Evolutionary conservation across 2,329 filamentous ascomycete species (phyloP).

Genomic region (Trichoderma arundinaceum): DNA sequence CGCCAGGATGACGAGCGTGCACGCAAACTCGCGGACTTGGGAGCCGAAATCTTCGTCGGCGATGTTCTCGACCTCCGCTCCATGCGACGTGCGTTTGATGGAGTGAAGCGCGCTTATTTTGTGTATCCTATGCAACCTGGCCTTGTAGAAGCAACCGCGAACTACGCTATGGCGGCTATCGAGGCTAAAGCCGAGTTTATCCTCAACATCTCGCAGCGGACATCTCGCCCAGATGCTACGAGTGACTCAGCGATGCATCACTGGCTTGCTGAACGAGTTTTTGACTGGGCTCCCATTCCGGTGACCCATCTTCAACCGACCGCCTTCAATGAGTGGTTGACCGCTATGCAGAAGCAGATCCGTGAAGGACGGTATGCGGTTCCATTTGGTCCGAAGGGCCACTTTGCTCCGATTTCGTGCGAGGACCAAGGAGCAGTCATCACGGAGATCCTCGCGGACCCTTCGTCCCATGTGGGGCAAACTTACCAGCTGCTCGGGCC

Average conservation of each 20-base stretch:
- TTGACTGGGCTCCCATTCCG: neutral
- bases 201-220: constrained; percentile 14
- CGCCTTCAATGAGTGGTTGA: neutral
- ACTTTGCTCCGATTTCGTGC: constrained; percentile 19
- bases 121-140: neutral
- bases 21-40: neutral
- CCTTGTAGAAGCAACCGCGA: constrained; percentile 3
- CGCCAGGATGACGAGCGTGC: neutral
- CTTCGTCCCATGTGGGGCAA: constrained; percentile 9
- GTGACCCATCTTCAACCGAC: neutral
- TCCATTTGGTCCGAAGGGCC: neutral
- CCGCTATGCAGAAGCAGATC: neutral
- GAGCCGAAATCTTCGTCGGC: neutral
- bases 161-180: constrained; percentile 7
- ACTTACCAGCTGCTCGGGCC: neutral
- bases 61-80: neutral
- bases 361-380: neutral
- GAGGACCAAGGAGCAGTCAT: constrained; percentile 12
- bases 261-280: neutral
- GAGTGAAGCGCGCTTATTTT: neutral
- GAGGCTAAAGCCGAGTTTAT: constrained; percentile 11
- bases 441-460: constrained; percentile 8
- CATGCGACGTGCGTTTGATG: neutral
- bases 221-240: neutral
- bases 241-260: constrained; percentile 5